Evolutionary conservation across 225 moss, liverwort and hornwort species (phyloP), one percentile per base, ranked within the genome.

Genomic region (Neckera pumila): DNA sequence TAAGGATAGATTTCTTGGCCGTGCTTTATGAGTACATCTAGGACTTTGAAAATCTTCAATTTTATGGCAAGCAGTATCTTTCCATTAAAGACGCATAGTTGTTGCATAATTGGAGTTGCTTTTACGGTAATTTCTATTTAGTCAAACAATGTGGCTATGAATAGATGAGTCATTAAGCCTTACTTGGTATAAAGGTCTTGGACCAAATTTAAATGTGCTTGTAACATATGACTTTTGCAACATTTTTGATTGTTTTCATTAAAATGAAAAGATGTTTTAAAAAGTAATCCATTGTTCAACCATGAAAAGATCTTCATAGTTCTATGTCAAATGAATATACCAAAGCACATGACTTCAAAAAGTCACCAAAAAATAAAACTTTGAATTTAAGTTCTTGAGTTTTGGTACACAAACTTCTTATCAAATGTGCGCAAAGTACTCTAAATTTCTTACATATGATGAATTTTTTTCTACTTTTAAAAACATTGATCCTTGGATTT

Each of bases 1-100:
- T 63, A 17, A 34, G 1, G 36, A 34, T 33, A 64, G 5, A 66
- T 36, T 8, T 66, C 38, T 69, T 70, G 25, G 8, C 3, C 0
- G 0, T 40, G 15, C 15, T 42, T 42, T 9, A 42, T 26, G 5
- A 42, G 42, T 26, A 9, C 1, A 0, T 40, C 3, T 1, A 5
- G 1, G 71, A 15, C 38, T 70, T 69, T 14, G 14, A 40, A 14
- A 42, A 14, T 42, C 69, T 69, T 13, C 7, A 38, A 23, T 7
- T 23, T 22, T 12, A 38, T 70, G 7, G 15, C 26, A 40, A 42
- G 17, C 0, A 0, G 0, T 43, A 45, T 26, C 9, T 27, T 26
- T 42, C 5, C 9, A 71, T 42, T 27, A 9, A 27, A 27, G 42
- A 42, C 0, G 0, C 9, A 42, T 42, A 14, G 4, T 42, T 71